Base-by-base conservation (phyloP, 2,329 filamentous ascomycete species). In the Phaeosphaeriaceae sp. region DNA sequence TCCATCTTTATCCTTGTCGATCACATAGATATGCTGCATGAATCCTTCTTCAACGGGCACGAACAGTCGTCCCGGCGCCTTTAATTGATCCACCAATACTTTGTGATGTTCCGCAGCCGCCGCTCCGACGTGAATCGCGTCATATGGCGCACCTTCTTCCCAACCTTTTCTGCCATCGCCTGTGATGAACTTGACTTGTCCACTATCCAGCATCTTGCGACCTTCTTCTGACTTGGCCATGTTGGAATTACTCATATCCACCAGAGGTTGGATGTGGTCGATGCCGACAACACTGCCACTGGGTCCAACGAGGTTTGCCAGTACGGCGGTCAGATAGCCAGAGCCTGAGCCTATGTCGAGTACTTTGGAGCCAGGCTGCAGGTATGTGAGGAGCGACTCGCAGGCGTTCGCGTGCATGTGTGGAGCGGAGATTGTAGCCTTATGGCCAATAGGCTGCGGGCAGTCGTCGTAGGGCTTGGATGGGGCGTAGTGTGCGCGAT, bases 91-190 rank as follows among this genome's bases (percentile, higher is more conserved):
- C 48, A 97, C 79, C 65, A 98, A 79, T 59, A 86, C 85, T 19
- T 85, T 74, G 74, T 97, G 94, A 55, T 97, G 79, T 71, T 88
- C 85, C 23, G 81, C 85, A 0, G 94, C 94, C 8, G 93, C 91
- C 0, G 95, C 95, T 0, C 95, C 95, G 2, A 98, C 95, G 75
- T 98, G 95, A 59, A 99, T 98, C 2, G 91, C 94, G 83, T 98
- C 93, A 84, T 94, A 99, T 0, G 88, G 84, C 19, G 72, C 67
- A 61, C 80, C 83, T 13, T 82, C 79, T 26, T 52, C 57, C 76
- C 77, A 84, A 2, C 82, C 82, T 54, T 77, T 72, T 60, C 82
- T 68, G 13, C 82, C 82, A 79, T 97, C 94, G 0, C 88, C 93
- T 0, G 88, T 83, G 1, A 94, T 83, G 72, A 96, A 96, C 57